phyloP scores from a whole-genome alignment of 306 rosid genomes.

The Argentina anserina region DNA sequence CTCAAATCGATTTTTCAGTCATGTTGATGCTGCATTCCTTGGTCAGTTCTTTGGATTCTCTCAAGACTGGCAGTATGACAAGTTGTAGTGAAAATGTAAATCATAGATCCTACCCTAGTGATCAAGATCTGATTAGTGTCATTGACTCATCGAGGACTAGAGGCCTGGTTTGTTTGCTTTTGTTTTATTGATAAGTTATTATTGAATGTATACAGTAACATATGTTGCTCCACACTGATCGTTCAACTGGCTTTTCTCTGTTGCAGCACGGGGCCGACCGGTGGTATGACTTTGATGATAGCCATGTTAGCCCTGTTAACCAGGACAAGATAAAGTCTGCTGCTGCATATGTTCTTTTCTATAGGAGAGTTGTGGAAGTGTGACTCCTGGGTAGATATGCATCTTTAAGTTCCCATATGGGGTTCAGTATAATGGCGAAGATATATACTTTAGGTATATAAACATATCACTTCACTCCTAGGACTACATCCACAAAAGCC shows the following conservation, averaged over 20 bases:
- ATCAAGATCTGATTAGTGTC: background rate
- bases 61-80: background rate
- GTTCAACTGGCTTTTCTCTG: slow-evolving; percentile 19
- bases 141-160: background rate
- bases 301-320: slow-evolving; percentile 76
- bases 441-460: background rate
- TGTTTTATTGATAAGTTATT: background rate
- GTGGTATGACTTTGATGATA: slow-evolving; percentile 94
- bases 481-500: slow-evolving; percentile 32
- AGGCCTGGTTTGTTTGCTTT: slow-evolving; percentile 7
- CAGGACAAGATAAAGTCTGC: slow-evolving; percentile 91
- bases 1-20: too few relatives aligned
- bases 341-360: slow-evolving; percentile 96
- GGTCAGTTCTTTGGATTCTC: background rate
- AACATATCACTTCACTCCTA: slow-evolving; percentile 33
- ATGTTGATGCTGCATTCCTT: background rate
- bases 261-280: slow-evolving; percentile 86
- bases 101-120: background rate
- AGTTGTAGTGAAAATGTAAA: background rate
- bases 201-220: slow-evolving; percentile 6
- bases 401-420: slow-evolving; percentile 28
- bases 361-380: slow-evolving; percentile 68
- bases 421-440: slow-evolving; percentile 29
- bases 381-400: slow-evolving; percentile 28
- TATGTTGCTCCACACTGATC: slow-evolving; percentile 16